Conservation (phyloP, 2,329 filamentous ascomycete genomes). For the Coniochaeta sp. region DNA sequence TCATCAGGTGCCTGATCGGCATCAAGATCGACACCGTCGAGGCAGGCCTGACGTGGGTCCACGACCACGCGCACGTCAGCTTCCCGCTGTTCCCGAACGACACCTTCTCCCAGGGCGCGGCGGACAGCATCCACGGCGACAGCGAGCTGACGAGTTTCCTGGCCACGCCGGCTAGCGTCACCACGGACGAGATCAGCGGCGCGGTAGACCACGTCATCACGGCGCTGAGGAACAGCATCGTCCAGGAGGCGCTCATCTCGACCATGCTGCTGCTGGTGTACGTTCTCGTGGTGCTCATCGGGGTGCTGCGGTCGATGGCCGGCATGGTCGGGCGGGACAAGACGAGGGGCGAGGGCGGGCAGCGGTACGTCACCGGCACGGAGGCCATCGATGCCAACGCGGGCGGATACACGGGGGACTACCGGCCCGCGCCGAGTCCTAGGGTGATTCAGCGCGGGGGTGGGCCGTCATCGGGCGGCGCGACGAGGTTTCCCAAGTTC, state of each 20-base stretch:
- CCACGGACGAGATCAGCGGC: slow-evolving; percentile 73
- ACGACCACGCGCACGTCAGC: slow-evolving; percentile 74
- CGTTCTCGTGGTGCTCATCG: slow-evolving; percentile 68
- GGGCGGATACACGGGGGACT: slow-evolving; percentile 19
- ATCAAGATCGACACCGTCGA: slow-evolving; percentile 81
- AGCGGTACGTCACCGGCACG: slow-evolving; percentile 17
- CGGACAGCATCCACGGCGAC: slow-evolving; percentile 50
- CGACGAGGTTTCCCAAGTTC: slow-evolving; percentile 9
- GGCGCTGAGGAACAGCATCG: slow-evolving; percentile 60
- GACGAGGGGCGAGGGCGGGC: slow-evolving; percentile 51
- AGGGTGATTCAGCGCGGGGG: slow-evolving; percentile 12
- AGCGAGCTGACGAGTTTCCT: slow-evolving; percentile 63
- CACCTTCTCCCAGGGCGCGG: slow-evolving; percentile 75
- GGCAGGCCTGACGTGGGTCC: slow-evolving; percentile 87
- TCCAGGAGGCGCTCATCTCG: slow-evolving; percentile 74
- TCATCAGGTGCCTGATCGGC: slow-evolving; percentile 80
- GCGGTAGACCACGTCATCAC: slow-evolving; percentile 64
- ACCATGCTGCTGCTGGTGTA: slow-evolving; percentile 67
- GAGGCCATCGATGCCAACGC: neutral
- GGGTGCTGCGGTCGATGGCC: slow-evolving; percentile 57
- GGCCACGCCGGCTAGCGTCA: slow-evolving; percentile 62
- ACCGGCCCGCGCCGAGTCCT: slow-evolving; percentile 19
- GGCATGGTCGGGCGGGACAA: slow-evolving; percentile 54
- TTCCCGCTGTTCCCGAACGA: slow-evolving; percentile 74
- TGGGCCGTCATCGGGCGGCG: slow-evolving; percentile 5